Evolutionary conservation across 352 stramenopile species (phyloP).

Genomic region (Thalassiosira exigua): DNA sequence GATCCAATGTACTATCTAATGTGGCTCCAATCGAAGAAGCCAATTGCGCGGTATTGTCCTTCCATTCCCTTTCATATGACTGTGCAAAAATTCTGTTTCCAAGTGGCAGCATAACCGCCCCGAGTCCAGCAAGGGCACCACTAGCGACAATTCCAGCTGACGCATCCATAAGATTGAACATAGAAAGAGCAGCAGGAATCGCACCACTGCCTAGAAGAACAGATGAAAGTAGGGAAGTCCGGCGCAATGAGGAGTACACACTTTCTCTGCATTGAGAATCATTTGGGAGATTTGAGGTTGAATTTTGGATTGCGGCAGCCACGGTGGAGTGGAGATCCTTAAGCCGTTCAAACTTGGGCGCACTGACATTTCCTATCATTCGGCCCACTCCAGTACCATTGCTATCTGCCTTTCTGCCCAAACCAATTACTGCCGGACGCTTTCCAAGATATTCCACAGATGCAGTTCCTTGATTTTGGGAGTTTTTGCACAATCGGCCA

Average conservation of each 20-base stretch:
- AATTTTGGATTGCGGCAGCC: conserved; percentile 23
- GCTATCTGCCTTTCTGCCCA: conserved; percentile 11
- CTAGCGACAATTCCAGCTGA: conserved; percentile 17
- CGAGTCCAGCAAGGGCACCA: conserved; percentile 22
- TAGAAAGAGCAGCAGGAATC: conserved; percentile 13
- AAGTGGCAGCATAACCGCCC: conserved; percentile 34
- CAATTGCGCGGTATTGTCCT: conserved; percentile 41
- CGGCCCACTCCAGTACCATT: conserved; percentile 21
- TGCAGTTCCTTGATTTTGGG: conserved; percentile 71
- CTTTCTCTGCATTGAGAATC: conserved; percentile 24
- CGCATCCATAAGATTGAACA: conserved; percentile 51
- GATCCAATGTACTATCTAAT: conserved; percentile 59
- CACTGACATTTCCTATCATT: conserved; percentile 70
- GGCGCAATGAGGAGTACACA: conserved; percentile 56
- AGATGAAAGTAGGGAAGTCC: conserved; percentile 48
- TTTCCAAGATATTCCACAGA: conserved; percentile 80
- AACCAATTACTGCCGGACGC: conserved; percentile 57
- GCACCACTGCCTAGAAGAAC: conserved; percentile 40
- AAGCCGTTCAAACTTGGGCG: conserved; percentile 42
- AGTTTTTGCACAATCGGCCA: no score
- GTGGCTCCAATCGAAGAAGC: conserved; percentile 52
- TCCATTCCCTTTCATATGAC: conserved; percentile 62
- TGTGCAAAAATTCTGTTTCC: conserved; percentile 41
- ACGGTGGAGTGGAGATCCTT: conserved; percentile 38
- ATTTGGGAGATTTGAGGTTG: conserved; percentile 15